Evolutionary conservation across 2,329 filamentous ascomycete genomes (phyloP).

Genomic region (Exserohilum turcica): DNA sequence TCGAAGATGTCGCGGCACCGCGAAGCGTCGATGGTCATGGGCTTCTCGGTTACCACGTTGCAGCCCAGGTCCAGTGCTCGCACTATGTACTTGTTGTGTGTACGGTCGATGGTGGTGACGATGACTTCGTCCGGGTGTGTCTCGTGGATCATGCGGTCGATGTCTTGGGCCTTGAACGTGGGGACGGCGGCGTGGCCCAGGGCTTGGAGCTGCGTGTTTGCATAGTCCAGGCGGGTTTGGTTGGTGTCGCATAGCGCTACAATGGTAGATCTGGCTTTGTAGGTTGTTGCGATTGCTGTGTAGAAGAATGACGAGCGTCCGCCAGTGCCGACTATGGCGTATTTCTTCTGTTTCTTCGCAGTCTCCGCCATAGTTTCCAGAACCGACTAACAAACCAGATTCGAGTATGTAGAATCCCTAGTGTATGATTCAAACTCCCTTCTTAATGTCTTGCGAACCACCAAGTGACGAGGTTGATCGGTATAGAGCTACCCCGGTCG

Average conservation of each 20-base stretch:
- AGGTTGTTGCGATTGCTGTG: constrained; percentile 61
- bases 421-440: too few relatives aligned
- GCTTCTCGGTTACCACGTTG: constrained; percentile 67
- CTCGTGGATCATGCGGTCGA: constrained; percentile 63
- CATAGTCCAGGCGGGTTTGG: constrained; percentile 63
- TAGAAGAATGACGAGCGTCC: constrained; percentile 67
- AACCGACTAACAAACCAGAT: neutral
- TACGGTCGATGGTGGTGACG: constrained; percentile 67
- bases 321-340: constrained; percentile 64
- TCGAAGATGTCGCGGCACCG: constrained; percentile 61
- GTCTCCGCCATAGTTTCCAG: constrained; percentile 14
- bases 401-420: neutral
- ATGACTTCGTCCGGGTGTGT: constrained; percentile 66
- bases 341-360: constrained; percentile 36
- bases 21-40: constrained; percentile 66
- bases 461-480: constrained; percentile 10
- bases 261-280: constrained; percentile 56
- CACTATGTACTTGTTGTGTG: constrained; percentile 65
- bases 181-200: constrained; percentile 58
- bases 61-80: constrained; percentile 64
- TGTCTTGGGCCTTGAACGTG: constrained; percentile 60
- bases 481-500: constrained; percentile 10
- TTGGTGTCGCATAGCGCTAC: constrained; percentile 66
- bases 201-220: constrained; percentile 55
- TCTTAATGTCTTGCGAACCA: constrained; percentile 13